A percentile compares a stretch with the other conserved stretches of the same genome.
Conservation (phyloP, 257 asterid species). For the Linaria vulgaris region DNA sequence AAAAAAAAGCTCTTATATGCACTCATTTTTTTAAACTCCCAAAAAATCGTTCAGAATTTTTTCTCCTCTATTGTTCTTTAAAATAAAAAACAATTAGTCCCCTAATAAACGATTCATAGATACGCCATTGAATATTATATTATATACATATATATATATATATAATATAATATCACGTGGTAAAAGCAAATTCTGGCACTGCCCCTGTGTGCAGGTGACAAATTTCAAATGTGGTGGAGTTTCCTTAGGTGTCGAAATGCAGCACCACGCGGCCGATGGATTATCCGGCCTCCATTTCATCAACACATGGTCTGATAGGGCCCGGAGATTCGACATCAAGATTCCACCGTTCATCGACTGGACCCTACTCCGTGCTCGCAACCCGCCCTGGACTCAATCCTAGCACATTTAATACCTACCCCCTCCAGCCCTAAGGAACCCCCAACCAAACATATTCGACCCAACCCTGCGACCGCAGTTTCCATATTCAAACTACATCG, state of each 20-base stretch:
- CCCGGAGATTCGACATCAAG: conserved; percentile 74
- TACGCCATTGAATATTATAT: no score
- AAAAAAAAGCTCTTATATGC: no score
- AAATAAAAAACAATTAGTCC: no score
- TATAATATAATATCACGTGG: no score
- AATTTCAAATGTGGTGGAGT: conserved; percentile 94
- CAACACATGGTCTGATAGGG: conserved; percentile 96
- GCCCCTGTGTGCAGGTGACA: conserved; percentile 73
- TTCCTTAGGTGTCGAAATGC: conserved; percentile 97
- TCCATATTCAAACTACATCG: conserved; percentile 52
- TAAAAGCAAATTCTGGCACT: no score
- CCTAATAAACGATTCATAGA: no score
- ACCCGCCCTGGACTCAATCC: conserved; percentile 78
- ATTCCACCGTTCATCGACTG: conserved; percentile 83
- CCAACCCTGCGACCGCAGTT: conserved; percentile 42
- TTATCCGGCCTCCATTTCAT: conserved; percentile 98
- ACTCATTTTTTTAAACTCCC: no score
- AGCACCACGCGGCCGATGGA: conserved; percentile 94
- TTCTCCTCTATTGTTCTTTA: no score
- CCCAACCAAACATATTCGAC: conserved; percentile 23
- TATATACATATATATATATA: no score
- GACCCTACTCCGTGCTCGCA: conserved; percentile 79
- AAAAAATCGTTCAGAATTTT: no score
- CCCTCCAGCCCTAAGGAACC: conserved; percentile 61
- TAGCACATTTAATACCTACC: conserved; percentile 89